Conservation (phyloP, 768 basidiomycete species). For the Xerocomus spinulosus region DNA sequence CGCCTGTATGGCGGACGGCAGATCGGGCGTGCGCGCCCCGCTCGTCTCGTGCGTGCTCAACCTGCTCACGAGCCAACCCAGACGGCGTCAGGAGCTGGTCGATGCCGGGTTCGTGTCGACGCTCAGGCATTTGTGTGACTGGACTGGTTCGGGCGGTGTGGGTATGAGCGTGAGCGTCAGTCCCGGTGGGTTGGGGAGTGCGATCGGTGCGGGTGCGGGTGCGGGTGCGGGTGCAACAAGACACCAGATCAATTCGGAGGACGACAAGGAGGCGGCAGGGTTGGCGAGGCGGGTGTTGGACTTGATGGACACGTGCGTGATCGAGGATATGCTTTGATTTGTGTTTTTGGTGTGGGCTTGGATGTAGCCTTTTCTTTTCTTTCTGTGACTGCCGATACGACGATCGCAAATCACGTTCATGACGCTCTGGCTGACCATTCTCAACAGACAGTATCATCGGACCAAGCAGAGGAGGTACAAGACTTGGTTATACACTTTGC, state of each 20-base stretch:
- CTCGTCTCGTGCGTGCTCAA: slow-evolving; percentile 57
- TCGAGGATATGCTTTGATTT: slow-evolving; percentile 23
- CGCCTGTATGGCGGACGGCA: slow-evolving; percentile 55
- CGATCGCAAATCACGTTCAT: no score
- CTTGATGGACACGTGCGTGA: slow-evolving; percentile 33
- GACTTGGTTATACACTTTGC: background rate
- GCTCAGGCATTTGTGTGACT: slow-evolving; percentile 41
- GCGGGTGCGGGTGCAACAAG: slow-evolving; percentile 2
- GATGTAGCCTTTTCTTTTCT: no score
- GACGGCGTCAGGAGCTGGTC: slow-evolving; percentile 35
- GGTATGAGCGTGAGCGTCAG: slow-evolving; percentile 26
- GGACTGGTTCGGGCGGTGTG: slow-evolving; percentile 18
- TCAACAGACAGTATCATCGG: no score
- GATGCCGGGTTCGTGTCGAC: slow-evolving; percentile 45
- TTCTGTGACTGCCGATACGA: no score
- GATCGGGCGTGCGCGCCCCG: slow-evolving; percentile 54
- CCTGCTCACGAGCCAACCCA: slow-evolving; percentile 43
- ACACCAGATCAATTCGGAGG: slow-evolving; percentile 45
- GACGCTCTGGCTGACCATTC: no score
- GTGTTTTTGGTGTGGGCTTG: no score
- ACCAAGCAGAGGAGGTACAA: no score
- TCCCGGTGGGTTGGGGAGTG: slow-evolving; percentile 24
- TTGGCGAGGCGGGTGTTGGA: slow-evolving; percentile 54
- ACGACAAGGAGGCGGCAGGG: slow-evolving; percentile 56
- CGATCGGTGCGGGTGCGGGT: background rate